Evolutionary conservation across 2,329 filamentous ascomycete genomes (phyloP), one percentile per base, ranked within the genome.

Genomic region (Trichoderma citrinoviride): DNA sequence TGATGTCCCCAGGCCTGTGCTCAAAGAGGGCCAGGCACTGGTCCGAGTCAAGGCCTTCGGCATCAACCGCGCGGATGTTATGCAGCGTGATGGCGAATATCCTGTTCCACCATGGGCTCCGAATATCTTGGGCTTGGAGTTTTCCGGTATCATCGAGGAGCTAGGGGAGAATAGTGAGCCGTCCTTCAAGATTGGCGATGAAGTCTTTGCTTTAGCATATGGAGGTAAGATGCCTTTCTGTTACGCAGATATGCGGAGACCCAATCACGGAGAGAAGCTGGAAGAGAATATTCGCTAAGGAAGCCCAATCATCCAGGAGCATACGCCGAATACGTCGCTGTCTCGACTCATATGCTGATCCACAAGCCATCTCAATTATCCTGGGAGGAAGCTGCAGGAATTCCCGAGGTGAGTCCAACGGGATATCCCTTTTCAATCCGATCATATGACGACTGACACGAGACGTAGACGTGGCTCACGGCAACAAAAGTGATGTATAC

Each of bases 401-500:
- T 58, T 21, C 55, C 43, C 1, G 55, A 23, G 12, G 41, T 40
- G 23, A 47, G 14, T n/a, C 2, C 5, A 21, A 19, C 10, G 7
- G 19, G 5, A 4, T 40, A 7, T 15, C 10, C 7, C 2, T 21
- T 1, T 40, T 5, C 1, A 25, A 14, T 7, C 15, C 27, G 12
- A 2, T 14, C 12, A 5, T 7, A 17, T 58, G n/a, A n/a, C 23
- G 6, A 23, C 25, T 23, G 12, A 23, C 15, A 25, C 8, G 37
- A 33, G 6, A 2, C 14, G 47, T 25, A 58, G 55, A 58, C 55
- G 0, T 47, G 27, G 41, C 55, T 47, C n/a, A 47, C 55, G 15
- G 55, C 55, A 8, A 33, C 55, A 15, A 57, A 58, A 3, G 19
- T 58, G 7, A 58, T 58, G 55, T 47, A 58, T 17, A 58, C 21